Base-by-base conservation (phyloP, 1,139 yeast species). In the Lodderomyces margitis region DNA sequence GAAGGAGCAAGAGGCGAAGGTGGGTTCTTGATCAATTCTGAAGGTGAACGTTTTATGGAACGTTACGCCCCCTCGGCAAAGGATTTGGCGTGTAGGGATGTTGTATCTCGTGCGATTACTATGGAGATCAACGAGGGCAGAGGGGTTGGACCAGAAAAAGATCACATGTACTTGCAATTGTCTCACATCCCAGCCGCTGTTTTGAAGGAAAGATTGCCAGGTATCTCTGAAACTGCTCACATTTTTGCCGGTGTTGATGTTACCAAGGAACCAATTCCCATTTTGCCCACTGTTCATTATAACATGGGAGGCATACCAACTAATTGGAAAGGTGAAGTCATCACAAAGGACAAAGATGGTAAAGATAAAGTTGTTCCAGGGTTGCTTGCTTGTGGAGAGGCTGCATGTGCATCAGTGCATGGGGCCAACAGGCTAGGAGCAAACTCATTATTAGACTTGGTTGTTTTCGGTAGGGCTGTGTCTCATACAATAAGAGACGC, bases 1-100 rank as follows among this genome's bases (percentile, higher is more conserved):
- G 98, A 92, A 71, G 98, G 98, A 71, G 95, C 97, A 53, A 86
- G 98, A 77, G 98, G 98, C 78, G 98, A 92, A 76, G 98, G 98
- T 80, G 98, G 98, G 50, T 91, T 81, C 79, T 75, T 92, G 62
- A 78, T 92, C 53, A 92, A 92, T 78, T 81, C 89, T 54, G 95
- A 92, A 71, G 98, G 98, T 76, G 98, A 92, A 76, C 84, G 98
- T 69, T 92, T 92, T 69, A 92, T 92, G 98, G 98, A 92, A 75
- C 84, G 98, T 70, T 92, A 92, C 62, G 98, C 98, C 43, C 98
- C 98, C 54, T 85, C 92, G 44, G 98, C 98, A 55, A 92, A 91
- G 76, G 98, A 92, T 72, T 78, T 92, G 67, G 98, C 98, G 45
- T 89, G 95, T 52, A 85, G 98, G 75, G 98, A 92, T 66, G 98